These are phyloP conservation scores for Polyporus tsugae DNA, from an alignment of 1,284 basidiomycete genomes.

Conservation along the genomic window DNA sequence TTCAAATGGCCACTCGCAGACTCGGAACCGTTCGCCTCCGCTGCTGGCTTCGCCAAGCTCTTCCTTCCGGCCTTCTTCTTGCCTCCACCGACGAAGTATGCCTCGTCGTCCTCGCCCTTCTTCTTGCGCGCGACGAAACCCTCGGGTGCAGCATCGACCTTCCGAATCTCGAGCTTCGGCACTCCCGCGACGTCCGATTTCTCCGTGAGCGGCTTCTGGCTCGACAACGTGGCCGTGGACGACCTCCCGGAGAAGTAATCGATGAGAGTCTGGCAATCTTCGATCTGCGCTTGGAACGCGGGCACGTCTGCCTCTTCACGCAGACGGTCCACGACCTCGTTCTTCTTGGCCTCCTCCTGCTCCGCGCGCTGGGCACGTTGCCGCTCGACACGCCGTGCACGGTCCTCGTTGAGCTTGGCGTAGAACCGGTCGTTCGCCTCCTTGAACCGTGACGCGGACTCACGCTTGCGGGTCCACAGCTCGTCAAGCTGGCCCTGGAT, in stretches of 20 bases:
- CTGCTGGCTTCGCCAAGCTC: constrained; percentile 51
- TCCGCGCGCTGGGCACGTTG: constrained; percentile 83
- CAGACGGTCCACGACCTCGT: constrained; percentile 82
- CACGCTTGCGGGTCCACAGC: constrained; percentile 84
- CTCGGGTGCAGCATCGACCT: constrained; percentile 79
- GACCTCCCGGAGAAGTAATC: constrained; percentile 87
- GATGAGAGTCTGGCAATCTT: constrained; percentile 96
- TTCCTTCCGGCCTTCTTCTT: constrained; percentile 81
- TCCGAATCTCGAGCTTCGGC: constrained; percentile 85
- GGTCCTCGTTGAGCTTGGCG: constrained; percentile 85
- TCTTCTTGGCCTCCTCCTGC: constrained; percentile 85
- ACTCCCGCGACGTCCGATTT: constrained; percentile 72
- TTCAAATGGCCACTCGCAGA: constrained; percentile 62
- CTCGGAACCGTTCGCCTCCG: constrained; percentile 49
- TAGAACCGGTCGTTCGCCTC: constrained; percentile 87
- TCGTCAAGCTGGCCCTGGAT: constrained; percentile 77
- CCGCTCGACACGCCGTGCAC: constrained; percentile 84
- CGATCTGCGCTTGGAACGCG: constrained; percentile 93
- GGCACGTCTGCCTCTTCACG: constrained; percentile 93
- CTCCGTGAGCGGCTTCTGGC: constrained; percentile 42
- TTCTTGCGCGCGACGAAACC: constrained; percentile 91
- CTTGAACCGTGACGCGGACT: constrained; percentile 73
- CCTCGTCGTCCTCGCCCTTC: constrained; percentile 85
- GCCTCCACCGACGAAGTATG: constrained; percentile 82
- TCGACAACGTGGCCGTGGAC: constrained; percentile 53